phyloP scores from a whole-genome alignment of 495 filamentous ascomycete species.

The Annulohypoxylon bovei region DNA sequence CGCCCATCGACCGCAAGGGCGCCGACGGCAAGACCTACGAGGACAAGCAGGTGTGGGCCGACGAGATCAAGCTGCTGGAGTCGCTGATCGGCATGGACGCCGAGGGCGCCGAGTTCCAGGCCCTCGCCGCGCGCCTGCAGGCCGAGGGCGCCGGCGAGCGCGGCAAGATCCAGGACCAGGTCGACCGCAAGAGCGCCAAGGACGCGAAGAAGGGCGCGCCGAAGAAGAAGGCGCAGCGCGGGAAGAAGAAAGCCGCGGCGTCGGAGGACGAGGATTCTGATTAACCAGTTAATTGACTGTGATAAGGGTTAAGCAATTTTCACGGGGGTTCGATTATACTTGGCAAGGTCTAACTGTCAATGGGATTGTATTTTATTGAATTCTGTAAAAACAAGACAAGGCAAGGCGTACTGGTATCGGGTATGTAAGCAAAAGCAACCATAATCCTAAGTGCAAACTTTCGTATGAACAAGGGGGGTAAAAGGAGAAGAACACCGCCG shows the following conservation, averaged over 20 bases:
- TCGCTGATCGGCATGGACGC: conserved; percentile 83
- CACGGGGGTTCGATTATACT: background rate
- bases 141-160: conserved; percentile 75
- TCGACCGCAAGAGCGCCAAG: conserved; percentile 73
- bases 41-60: conserved; percentile 81
- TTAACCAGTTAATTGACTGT: conserved; percentile 12
- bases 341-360: background rate
- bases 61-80: conserved; percentile 90
- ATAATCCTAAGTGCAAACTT: conserved; percentile 9
- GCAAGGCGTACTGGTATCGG: conserved; percentile 24
- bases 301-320: background rate
- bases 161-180: conserved; percentile 77
- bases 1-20: conserved; percentile 79
- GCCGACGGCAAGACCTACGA: conserved; percentile 66
- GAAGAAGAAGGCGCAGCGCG: conserved; percentile 38
- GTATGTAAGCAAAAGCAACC: conserved; percentile 11
- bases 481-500: background rate
- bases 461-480: background rate
- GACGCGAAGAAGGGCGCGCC: conserved; percentile 56
- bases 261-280: conserved; percentile 54
- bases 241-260: conserved; percentile 46
- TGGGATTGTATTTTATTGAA: conserved; percentile 7
- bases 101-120: conserved; percentile 73
- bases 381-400: background rate
- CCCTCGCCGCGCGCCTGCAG: conserved; percentile 69